phyloP scores from a whole-genome alignment of 768 basidiomycete genomes.

The Russula foetens region DNA sequence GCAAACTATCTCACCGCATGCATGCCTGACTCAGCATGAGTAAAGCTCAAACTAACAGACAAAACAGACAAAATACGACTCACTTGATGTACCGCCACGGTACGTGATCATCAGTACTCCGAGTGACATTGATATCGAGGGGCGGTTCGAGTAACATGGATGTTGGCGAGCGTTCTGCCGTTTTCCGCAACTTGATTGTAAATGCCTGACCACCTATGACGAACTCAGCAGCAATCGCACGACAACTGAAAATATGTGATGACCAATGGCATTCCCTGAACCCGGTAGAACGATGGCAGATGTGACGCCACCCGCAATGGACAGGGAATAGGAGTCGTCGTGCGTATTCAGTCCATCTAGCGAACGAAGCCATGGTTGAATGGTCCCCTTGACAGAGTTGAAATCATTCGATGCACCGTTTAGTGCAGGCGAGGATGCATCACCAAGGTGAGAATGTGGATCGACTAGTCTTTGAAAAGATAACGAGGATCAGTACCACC shows the following conservation, averaged over 20 bases:
- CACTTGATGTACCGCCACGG: slow-evolving; percentile 77
- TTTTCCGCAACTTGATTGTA: slow-evolving; percentile 70
- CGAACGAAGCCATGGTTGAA: slow-evolving; percentile 67
- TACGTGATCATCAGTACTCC: slow-evolving; percentile 34
- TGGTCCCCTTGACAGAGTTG: slow-evolving; percentile 34
- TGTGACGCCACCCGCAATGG: slow-evolving; percentile 76
- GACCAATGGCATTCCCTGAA: slow-evolving; percentile 33
- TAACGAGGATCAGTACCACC: not conserved
- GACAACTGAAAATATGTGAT: not conserved
- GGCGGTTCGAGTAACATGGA: slow-evolving; percentile 75
- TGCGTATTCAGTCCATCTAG: slow-evolving; percentile 78
- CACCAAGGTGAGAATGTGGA: slow-evolving; percentile 41
- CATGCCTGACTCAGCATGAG: slow-evolving; percentile 38
- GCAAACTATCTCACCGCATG: slow-evolving; percentile 35
- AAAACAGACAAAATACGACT: slow-evolving; percentile 18
- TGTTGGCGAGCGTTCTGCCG: slow-evolving; percentile 58
- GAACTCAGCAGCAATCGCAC: not conserved
- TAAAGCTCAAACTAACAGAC: not conserved
- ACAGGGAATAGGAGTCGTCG: slow-evolving; percentile 59
- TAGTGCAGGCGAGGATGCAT: slow-evolving; percentile 24
- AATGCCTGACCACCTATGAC: slow-evolving; percentile 61
- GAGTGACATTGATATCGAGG: slow-evolving; percentile 46
- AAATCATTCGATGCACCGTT: slow-evolving; percentile 31
- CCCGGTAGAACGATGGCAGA: slow-evolving; percentile 73
- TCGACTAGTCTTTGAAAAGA: slow-evolving; percentile 32